These are phyloP conservation scores for Hypericum perforatum DNA, from an alignment of 345 rosid species.

Conservation along the genomic window DNA sequence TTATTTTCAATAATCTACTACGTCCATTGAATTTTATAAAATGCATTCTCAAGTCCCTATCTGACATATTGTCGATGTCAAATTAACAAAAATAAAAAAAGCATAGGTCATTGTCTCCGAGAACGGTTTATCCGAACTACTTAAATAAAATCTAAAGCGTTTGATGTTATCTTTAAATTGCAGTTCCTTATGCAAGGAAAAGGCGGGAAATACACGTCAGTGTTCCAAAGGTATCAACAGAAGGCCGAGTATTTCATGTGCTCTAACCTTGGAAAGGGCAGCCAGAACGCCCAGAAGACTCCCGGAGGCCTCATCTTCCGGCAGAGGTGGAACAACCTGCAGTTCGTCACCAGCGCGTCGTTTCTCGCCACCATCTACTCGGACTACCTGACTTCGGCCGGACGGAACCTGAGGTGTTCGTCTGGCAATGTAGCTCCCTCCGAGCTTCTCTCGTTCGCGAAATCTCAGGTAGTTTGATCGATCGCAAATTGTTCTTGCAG, in stretches of 20 bases:
- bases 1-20: no score
- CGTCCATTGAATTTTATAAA: no score
- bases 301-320: slow-evolving; percentile 91
- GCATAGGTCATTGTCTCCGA: no score
- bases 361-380: slow-evolving; percentile 68
- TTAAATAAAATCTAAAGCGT: background rate
- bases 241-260: slow-evolving; percentile 94
- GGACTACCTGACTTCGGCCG: slow-evolving; percentile 74
- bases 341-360: slow-evolving; percentile 82
- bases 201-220: slow-evolving; percentile 54
- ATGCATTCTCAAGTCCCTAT: no score
- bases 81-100: no score
- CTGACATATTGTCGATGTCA: no score
- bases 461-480: slow-evolving; percentile 55
- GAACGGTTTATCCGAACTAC: no score
- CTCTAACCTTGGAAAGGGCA: slow-evolving; percentile 63
- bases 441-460: slow-evolving; percentile 67
- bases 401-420: slow-evolving; percentile 45
- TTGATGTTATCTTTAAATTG: slow-evolving; percentile 2
- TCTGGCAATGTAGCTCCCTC: slow-evolving; percentile 49
- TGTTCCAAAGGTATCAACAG: slow-evolving; percentile 62
- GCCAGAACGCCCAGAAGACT: slow-evolving; percentile 56
- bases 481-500: background rate
- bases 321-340: slow-evolving; percentile 95
- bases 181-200: slow-evolving; percentile 92